phyloP scores from a whole-genome alignment of 2,329 filamentous ascomycete genomes.

The Aspergillus nomiae region DNA sequence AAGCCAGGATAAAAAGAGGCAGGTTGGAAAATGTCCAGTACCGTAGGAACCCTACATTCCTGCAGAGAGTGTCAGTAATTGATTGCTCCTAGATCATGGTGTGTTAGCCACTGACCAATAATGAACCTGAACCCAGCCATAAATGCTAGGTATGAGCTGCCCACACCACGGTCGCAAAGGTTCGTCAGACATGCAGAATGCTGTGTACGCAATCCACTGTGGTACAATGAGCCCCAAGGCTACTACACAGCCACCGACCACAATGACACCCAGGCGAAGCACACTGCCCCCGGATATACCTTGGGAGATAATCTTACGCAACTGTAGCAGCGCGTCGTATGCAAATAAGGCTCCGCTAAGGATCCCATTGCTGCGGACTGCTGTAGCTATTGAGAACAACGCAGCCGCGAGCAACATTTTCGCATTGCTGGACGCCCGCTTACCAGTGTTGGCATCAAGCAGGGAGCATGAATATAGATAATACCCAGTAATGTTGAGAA shows the following conservation, averaged over 20 bases:
- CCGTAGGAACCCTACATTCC: constrained; percentile 82
- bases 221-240: constrained; percentile 69
- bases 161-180: constrained; percentile 72
- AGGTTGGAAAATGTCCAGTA: constrained; percentile 90
- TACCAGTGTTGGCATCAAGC: constrained; percentile 33
- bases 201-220: constrained; percentile 72
- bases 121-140: constrained; percentile 80
- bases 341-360: constrained; percentile 78
- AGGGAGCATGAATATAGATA: constrained; percentile 63
- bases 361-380: constrained; percentile 82
- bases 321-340: constrained; percentile 55
- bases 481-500: constrained; percentile 74
- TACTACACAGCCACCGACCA: constrained; percentile 68
- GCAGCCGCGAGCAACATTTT: constrained; percentile 65
- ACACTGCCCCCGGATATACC: constrained; percentile 43
- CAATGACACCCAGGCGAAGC: constrained; percentile 59
- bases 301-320: constrained; percentile 45
- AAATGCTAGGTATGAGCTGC: constrained; percentile 77
- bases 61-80: constrained; percentile 41
- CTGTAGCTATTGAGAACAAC: constrained; percentile 70
- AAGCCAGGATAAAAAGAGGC: constrained; percentile 82
- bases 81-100: not conserved
- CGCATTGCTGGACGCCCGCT: constrained; percentile 41
- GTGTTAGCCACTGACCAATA: constrained; percentile 71
- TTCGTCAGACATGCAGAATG: constrained; percentile 61